phyloP scores from a whole-genome alignment of 441 rosid species.

The Aquilaria agallochum region DNA sequence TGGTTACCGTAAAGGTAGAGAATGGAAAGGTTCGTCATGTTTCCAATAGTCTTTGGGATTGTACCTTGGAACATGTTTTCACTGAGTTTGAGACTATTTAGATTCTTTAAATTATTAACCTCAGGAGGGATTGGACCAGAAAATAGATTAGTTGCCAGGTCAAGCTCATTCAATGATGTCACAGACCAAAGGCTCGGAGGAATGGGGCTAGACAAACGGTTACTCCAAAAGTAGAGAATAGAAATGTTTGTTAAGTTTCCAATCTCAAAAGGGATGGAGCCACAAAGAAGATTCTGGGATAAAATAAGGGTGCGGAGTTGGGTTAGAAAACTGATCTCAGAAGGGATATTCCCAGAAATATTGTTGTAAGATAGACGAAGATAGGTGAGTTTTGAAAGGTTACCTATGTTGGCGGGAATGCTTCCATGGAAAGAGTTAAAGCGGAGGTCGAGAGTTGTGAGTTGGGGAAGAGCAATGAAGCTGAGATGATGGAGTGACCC shows the following conservation, averaged over 20 bases:
- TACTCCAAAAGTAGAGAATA: neutral
- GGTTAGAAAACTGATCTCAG: conserved; percentile 1
- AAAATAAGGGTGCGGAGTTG: neutral
- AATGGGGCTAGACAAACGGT: conserved; percentile 9
- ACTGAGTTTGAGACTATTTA: too few relatives aligned
- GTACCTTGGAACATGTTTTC: too few relatives aligned
- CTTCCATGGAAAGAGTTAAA: neutral
- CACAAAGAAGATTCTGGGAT: conserved; percentile 21
- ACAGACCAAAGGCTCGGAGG: conserved; percentile 11
- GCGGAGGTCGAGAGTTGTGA: neutral
- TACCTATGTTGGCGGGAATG: neutral
- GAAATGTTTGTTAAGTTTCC: conserved; percentile 23
- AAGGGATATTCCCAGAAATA: conserved; percentile 19
- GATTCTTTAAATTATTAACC: conserved; percentile 2
- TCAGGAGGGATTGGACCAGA: conserved; percentile 23
- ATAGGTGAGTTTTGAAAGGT: neutral
- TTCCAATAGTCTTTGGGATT: too few relatives aligned
- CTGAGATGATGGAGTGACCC: neutral
- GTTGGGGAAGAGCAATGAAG: neutral
- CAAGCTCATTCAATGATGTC: conserved; percentile 5
- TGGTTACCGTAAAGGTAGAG: neutral
- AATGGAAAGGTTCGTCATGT: neutral
- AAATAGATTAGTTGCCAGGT: conserved; percentile 24
- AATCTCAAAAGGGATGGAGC: conserved; percentile 15
- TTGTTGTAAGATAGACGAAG: conserved; percentile 9